Percentiles rank a stretch among this genome's conserved stretches.
phyloP scores from a whole-genome alignment of 2,329 filamentous ascomycete species.

The Torrubiellomyces zombiae region DNA sequence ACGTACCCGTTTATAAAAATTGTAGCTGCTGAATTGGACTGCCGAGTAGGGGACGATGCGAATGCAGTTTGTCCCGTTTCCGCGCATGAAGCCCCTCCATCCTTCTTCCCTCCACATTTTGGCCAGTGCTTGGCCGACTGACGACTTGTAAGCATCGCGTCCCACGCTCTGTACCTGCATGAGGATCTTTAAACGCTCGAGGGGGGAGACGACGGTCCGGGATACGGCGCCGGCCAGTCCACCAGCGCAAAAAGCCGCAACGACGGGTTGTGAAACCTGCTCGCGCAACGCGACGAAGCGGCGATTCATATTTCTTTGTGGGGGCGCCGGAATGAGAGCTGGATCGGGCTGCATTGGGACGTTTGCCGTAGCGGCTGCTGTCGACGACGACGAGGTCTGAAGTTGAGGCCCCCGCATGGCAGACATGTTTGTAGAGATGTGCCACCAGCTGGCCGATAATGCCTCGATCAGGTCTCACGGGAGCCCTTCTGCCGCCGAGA shows the following conservation, averaged over 20 bases:
- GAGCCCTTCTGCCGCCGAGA: conserved; percentile 6
- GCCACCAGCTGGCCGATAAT: conserved; percentile 4
- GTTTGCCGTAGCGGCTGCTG: conserved; percentile 2
- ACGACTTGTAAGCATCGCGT: conserved; percentile 83
- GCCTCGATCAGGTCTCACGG: conserved; percentile 7
- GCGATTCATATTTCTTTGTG: too few species aligned
- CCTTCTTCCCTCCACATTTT: conserved; percentile 98
- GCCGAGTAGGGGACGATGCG: conserved; percentile 96
- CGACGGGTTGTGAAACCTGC: conserved; percentile 60
- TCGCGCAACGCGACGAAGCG: conserved; percentile 22
- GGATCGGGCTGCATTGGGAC: conserved; percentile 10
- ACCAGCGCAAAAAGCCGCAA: conserved; percentile 85
- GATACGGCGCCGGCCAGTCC: conserved; percentile 95
- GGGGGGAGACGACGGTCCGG: conserved; percentile 85
- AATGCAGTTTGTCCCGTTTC: conserved; percentile 96
- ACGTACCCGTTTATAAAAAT: conserved; percentile 81
- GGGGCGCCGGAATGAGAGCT: conserved; percentile 12
- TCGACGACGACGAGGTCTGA: conserved; percentile 3
- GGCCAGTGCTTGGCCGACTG: conserved; percentile 67
- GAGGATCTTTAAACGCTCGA: conserved; percentile 94
- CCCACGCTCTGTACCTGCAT: conserved; percentile 89
- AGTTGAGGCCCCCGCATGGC: conserved; percentile 10
- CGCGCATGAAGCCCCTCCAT: conserved; percentile 93
- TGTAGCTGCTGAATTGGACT: conserved; percentile 96
- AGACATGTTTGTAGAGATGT: conserved; percentile 12